Evolutionary conservation across 2,329 filamentous ascomycete species (phyloP), one percentile per base, ranked within the genome.

Genomic region (Xylariaceae sp.): DNA sequence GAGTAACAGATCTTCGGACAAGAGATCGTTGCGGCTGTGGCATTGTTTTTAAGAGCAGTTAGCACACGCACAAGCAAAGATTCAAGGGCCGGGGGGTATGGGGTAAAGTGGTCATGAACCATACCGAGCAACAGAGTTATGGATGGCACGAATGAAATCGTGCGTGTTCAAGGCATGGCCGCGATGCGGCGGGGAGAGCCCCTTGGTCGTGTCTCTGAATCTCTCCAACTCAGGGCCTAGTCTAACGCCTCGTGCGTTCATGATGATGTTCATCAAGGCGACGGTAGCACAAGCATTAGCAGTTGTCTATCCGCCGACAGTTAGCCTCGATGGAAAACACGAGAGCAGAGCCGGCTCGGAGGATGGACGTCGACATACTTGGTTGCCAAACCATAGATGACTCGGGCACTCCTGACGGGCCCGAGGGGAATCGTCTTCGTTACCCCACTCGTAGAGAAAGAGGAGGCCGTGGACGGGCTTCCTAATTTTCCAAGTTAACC

Each of bases 341-440:
- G 24, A 32, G 36, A 18, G 9, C 2, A 27, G 29, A 9, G 9
- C 29, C 15, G 12, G 18, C 18, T 24, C 6, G 31, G 36, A 17
- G 9, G 2, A 26, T 31, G 8, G 12, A 31, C 14, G n/a, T 14
- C 17, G 16, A 53, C 65, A 14, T 57, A 86, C 83, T 66, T 94
- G 90, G 55, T 96, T 96, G 18, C 89, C 88, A 60, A 96, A 97
- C 90, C 92, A 98, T 13, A 97, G 69, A 19, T 78, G 67, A 3
- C 76, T 66, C 0, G 81, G 80, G 46, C 76, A 81, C 45, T 48
- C 41, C 59, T 70, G 31, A 65, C 68, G 45, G 74, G 68, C 40
- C 70, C 65, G 54, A 66, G 21, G 76, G 62, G 36, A 67, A 59
- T 68, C 66, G 5, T 70, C 63, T 3, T 69, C 74, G 19, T 75